A percentile compares a stretch with the other conserved stretches of the same genome.
These are phyloP conservation scores for Wickerhamomyces bisporus DNA, from an alignment of 805 yeast species.

Conservation along the genomic window DNA sequence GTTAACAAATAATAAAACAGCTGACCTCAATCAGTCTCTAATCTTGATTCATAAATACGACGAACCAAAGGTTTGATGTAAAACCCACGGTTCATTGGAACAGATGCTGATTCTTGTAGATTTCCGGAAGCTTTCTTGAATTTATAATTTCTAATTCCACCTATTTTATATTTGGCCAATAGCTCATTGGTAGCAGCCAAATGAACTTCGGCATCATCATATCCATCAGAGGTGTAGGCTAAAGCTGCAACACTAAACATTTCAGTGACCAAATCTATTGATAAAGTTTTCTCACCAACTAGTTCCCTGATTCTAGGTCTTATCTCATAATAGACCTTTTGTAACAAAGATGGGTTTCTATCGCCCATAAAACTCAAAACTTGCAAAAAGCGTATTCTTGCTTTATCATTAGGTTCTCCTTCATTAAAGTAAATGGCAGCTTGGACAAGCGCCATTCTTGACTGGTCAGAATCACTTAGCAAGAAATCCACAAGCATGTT, in stretches of 20 bases:
- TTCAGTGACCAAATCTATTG: slow-evolving; percentile 25
- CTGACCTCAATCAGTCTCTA: too few relatives aligned
- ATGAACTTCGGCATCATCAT: slow-evolving; percentile 7
- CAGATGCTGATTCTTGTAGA: not conserved
- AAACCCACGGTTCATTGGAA: not conserved
- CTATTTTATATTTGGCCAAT: slow-evolving; percentile 6
- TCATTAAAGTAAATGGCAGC: slow-evolving; percentile 28
- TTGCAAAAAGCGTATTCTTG: slow-evolving; percentile 29
- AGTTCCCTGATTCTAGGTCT: slow-evolving; percentile 26
- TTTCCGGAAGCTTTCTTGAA: too few relatives aligned
- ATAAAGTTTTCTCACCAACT: slow-evolving; percentile 6
- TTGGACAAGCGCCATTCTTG: slow-evolving; percentile 31
- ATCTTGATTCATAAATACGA: slow-evolving; percentile 5
- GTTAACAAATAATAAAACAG: not conserved
- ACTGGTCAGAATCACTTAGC: slow-evolving; percentile 23
- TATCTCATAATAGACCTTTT: slow-evolving; percentile 28
- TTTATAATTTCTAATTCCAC: slow-evolving; percentile 9
- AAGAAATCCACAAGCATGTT: slow-evolving; percentile 28
- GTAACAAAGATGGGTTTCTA: slow-evolving; percentile 28
- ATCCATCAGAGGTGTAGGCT: slow-evolving; percentile 24
- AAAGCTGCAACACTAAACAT: slow-evolving; percentile 28
- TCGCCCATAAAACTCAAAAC: slow-evolving; percentile 27
- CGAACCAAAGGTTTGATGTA: slow-evolving; percentile 5
- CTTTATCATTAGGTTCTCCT: slow-evolving; percentile 30
- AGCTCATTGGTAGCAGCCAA: slow-evolving; percentile 4